phyloP scores from a whole-genome alignment of 441 rosid genomes.

The Populus hybrid region DNA sequence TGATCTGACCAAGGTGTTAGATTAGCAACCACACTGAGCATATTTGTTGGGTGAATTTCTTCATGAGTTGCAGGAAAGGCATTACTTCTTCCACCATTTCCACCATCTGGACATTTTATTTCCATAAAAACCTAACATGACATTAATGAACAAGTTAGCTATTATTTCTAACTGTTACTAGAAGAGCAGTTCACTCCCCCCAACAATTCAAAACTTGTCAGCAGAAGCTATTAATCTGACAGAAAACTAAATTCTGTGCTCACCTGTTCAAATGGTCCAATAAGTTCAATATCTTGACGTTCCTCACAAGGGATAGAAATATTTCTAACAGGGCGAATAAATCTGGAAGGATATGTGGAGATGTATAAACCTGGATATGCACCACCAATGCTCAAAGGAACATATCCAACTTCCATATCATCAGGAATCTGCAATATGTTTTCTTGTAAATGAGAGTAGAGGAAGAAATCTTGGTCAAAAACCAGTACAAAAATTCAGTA shows the following conservation, averaged over 20 bases:
- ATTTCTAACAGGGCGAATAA: conserved; percentile 84
- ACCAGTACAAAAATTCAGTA: conserved; percentile 2
- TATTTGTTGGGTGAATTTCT: conserved; percentile 92
- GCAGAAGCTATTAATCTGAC: background rate
- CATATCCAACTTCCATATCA: conserved; percentile 95
- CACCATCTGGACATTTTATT: conserved; percentile 97
- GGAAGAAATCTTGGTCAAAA: background rate
- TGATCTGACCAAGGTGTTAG: conserved; percentile 99
- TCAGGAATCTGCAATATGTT: conserved; percentile 65
- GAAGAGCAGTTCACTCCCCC: background rate
- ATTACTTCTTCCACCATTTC: conserved; percentile 75
- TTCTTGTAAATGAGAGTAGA: conserved; percentile 14
- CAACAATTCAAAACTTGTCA: background rate
- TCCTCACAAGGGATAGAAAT: conserved; percentile 44
- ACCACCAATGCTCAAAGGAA: conserved; percentile 89
- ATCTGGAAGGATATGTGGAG: conserved; percentile 87
- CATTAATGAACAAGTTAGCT: conserved; percentile 8
- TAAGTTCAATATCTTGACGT: conserved; percentile 56
- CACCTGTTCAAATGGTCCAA: conserved; percentile 99
- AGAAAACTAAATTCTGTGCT: background rate
- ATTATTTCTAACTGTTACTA: conserved; percentile 16
- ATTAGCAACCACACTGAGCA: conserved; percentile 98
- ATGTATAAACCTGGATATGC: conserved; percentile 90
- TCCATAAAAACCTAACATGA: conserved; percentile 85
- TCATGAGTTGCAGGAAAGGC: conserved; percentile 83